Evolutionary conservation across 2,329 filamentous ascomycete genomes (phyloP).

Genomic region (Botryotinia globosa): DNA sequence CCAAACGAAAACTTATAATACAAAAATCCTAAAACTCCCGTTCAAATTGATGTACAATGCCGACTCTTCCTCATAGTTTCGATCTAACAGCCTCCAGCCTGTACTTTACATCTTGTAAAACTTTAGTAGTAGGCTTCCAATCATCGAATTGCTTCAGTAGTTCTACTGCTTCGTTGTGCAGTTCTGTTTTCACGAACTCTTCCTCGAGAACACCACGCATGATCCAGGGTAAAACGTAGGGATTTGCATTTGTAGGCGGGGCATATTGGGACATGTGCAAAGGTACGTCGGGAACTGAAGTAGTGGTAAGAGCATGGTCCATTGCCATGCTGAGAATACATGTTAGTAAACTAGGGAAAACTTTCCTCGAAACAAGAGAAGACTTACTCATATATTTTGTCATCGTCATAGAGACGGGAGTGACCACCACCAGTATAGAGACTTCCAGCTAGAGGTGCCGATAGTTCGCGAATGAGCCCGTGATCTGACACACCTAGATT

Average conservation of each 20-base stretch:
- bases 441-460: constrained; percentile 81
- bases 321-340: constrained; percentile 57
- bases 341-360: constrained; percentile 16
- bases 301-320: constrained; percentile 71
- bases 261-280: constrained; percentile 54
- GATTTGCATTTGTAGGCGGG: constrained; percentile 59
- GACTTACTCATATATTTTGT: constrained; percentile 71
- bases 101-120: constrained; percentile 93
- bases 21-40: constrained; percentile 11
- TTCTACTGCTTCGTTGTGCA: constrained; percentile 72
- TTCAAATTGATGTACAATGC: neutral
- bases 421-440: constrained; percentile 92
- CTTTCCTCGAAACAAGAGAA: constrained; percentile 20
- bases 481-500: constrained; percentile 93
- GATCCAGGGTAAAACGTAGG: constrained; percentile 90
- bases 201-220: constrained; percentile 93
- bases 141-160: constrained; percentile 86
- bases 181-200: constrained; percentile 78
- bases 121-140: constrained; percentile 89
- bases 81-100: constrained; percentile 87
- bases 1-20: constrained; percentile 12
- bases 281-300: constrained; percentile 47
- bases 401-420: constrained; percentile 87
- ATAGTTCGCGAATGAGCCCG: constrained; percentile 86
- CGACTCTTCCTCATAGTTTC: constrained; percentile 52